Evolutionary conservation across 345 rosid species (phyloP).

Genomic region (Atalantia buxifolia): DNA sequence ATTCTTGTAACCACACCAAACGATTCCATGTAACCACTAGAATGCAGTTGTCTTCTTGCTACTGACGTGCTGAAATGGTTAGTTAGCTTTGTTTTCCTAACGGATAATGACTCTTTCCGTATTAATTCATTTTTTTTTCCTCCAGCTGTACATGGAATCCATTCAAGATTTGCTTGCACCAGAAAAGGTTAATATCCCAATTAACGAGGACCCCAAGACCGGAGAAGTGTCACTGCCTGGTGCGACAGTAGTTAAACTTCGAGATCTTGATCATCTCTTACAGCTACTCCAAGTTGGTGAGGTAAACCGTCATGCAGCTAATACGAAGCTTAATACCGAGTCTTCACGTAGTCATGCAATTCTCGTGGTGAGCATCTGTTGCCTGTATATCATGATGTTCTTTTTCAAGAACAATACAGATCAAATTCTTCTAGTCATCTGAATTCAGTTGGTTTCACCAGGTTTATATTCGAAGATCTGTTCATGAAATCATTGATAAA

Average conservation of each 20-base stretch:
- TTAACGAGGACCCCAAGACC: conserved; percentile 74
- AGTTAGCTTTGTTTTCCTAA: background rate
- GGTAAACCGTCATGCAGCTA: conserved; percentile 82
- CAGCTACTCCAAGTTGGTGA: conserved; percentile 83
- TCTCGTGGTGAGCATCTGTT: conserved; percentile 55
- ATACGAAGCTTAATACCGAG: conserved; percentile 89
- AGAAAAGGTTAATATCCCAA: conserved; percentile 63
- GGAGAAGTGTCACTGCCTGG: conserved; percentile 86
- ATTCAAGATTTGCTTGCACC: conserved; percentile 94
- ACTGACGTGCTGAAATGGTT: background rate
- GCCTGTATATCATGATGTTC: background rate
- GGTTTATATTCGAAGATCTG: conserved; percentile 66
- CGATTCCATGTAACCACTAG: background rate
- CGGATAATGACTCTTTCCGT: background rate
- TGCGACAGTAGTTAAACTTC: conserved; percentile 57
- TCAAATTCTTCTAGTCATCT: background rate
- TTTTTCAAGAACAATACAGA: background rate
- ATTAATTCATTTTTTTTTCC: conserved; percentile 10
- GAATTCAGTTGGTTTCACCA: conserved; percentile 26
- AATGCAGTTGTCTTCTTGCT: background rate
- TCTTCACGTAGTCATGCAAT: conserved; percentile 98
- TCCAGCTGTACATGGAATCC: conserved; percentile 88
- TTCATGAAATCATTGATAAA: conserved; percentile 44
- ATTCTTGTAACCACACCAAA: background rate
- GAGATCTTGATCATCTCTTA: conserved; percentile 60